phyloP scores from a whole-genome alignment of 495 filamentous ascomycete species.

The Neohortaea acidophila region DNA sequence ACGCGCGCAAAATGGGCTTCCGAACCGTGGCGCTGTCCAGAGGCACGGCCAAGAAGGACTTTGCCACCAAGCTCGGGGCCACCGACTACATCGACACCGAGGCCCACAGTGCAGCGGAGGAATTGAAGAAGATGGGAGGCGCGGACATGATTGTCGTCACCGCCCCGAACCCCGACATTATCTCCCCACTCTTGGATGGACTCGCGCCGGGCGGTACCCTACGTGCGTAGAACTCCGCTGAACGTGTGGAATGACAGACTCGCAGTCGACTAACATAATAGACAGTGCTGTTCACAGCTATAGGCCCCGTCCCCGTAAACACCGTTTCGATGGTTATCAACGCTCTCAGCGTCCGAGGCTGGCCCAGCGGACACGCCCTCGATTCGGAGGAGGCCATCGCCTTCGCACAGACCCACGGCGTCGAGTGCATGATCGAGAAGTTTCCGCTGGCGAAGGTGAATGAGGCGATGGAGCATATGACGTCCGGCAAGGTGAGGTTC shows the following conservation, averaged over 20 bases:
- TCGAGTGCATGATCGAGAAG: constrained; percentile 50
- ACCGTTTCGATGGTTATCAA: constrained; percentile 33
- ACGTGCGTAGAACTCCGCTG: too few species aligned
- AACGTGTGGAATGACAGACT: not conserved
- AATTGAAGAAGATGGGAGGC: constrained; percentile 43
- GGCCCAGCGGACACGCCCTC: constrained; percentile 45
- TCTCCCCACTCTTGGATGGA: constrained; percentile 39
- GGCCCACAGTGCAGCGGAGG: constrained; percentile 35
- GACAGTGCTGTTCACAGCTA: constrained; percentile 21
- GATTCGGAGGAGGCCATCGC: constrained; percentile 52
- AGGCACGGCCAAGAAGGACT: constrained; percentile 40
- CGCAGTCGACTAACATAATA: not conserved
- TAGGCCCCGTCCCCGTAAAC: constrained; percentile 38
- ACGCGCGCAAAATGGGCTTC: constrained; percentile 49
- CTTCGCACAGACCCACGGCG: constrained; percentile 41
- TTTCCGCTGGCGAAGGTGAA: constrained; percentile 43
- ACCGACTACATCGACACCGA: constrained; percentile 51
- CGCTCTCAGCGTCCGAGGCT: constrained; percentile 42
- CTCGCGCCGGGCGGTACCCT: constrained; percentile 45
- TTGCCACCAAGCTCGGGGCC: constrained; percentile 47
- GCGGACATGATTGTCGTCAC: constrained; percentile 48
- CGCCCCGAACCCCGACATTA: constrained; percentile 41
- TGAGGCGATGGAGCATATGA: constrained; percentile 27
- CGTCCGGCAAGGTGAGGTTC: constrained; percentile 31
- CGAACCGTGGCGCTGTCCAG: constrained; percentile 46